Evolutionary conservation across 352 stramenopile species (phyloP), one percentile per base, ranked within the genome.

Genomic region (Peronospora tabacina): DNA sequence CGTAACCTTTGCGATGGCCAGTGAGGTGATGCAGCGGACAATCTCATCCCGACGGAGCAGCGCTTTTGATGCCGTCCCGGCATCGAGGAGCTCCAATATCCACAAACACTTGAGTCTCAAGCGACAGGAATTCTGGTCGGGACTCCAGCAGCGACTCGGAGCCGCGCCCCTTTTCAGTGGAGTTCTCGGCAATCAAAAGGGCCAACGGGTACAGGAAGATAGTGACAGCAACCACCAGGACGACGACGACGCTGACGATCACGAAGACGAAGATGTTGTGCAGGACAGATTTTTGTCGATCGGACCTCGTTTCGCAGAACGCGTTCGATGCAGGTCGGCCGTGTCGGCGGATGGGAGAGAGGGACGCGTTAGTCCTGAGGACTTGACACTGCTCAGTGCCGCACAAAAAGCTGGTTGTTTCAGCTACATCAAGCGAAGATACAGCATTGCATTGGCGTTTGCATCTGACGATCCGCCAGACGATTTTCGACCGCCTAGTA

Each of bases 401-500:
- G 74, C 68, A n/a, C 78, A 92, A 55, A 88, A 90, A 42, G 68
- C 67, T n/a, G 77, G 78, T 5, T 92, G 81, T 52, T 90, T 87
- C 54, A 70, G 72, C 49, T 89, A 92, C 67, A 92, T 92, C 39
- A 82, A 88, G 46, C 62, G 72, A 12, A 61, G 81, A 19, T 75
- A 92, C 48, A 78, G 66, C 44, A 78, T 85, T 33, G 81, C 81
- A 2, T 54, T 87, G 20, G 77, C 75, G 5, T 92, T 92, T 42
- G 73, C 81, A 33, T 81, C 76, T 8, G 42, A 65, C 29, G 40
- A 63, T 26, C 33, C 40, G 5, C 24, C 34, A 13, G 62, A 66
- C 7, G 54, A 66, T 9, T 59, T 58, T 28, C 49, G 53, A 6
- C 52, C 61, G 20, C 64, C 64, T 2, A 68, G 57, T 49, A 68